Base-by-base conservation (phyloP, 257 asterid species). In the Solanum chiquidenum region DNA sequence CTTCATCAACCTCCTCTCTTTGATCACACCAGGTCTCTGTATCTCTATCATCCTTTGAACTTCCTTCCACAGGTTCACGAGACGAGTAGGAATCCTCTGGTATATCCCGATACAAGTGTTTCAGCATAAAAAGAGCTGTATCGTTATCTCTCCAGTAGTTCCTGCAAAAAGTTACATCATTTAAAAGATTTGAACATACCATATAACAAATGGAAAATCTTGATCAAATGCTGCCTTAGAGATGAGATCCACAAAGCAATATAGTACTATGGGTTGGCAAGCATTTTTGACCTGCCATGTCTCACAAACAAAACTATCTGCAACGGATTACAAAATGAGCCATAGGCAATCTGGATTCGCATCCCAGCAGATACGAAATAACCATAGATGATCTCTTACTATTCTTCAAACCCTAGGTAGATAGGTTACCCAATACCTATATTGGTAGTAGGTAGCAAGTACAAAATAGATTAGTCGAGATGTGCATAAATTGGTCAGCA, bases 101-200 rank as follows among this genome's bases (percentile, higher is more conserved):
- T 89, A 95, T 94, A 73, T 94, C 96, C 18, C 94, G 93, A 49
- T 96, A 97, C 91, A 97, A 92, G 92, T 97, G 98, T 91, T 92
- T 96, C 90, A 97, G 87, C 86, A 96, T 96, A 94, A 97, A 97
- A 74, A 97, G 98, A 55, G 98, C 99, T 1, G 99, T 96, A 88
- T 97, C 99, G 5, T 90, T 86, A 87, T 97, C 99, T 84, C 98
- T 93, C 99, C 99, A 97, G 89, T 97, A 97, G 91, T 96, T 97
- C 86, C 99, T 97, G 94, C 72, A 83, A 34, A 89, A 72, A 68
- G 34, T 69, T 68, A 14, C 2, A 68, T 25, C 71, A 87, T 73
- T 46, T 44, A 8, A 27, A 55, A 66, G 29, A 79, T 14, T 66
- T 60, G 42, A 58, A 87, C 84, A 46, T 5, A 79, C 64, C 60